Evolutionary conservation across 2,329 filamentous ascomycete genomes (phyloP), one percentile per base, ranked within the genome.

Genomic region (Microcyclosporella mali): DNA sequence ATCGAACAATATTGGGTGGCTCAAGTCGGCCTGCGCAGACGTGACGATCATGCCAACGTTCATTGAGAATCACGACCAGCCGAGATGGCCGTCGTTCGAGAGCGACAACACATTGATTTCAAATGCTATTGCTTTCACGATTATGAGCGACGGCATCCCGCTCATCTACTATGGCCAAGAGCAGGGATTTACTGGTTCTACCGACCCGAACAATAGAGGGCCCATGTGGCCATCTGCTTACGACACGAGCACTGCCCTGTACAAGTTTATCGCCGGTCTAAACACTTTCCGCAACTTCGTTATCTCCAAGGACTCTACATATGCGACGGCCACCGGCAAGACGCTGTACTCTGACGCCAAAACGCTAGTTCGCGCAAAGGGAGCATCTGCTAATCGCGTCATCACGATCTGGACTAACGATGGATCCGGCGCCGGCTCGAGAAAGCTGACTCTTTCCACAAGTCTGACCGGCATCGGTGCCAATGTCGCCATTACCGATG

Each of bases 81-180:
- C 64, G 7, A 62, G 66, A 33, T 65, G 67, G 42, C 57, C 64
- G 1, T 70, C 63, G 48, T 59, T 68, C 45, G 78, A 72, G 41
- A 59, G 64, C 7, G 78, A 82, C 53, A 56, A 69, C 2, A 60
- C 72, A 47, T 68, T 80, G 3, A 72, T 77, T 33, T 75, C 77
- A 57, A 83, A 83, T 51, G 70, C 73, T 2, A 67, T 82, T 29
- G 70, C 76, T 0, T 81, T 78, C 48, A 73, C 72, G 10, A 70
- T 83, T 8, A 70, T 83, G 12, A 66, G 66, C 2, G 69, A 79
- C 40, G 79, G 79, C 12, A 75, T 82, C 31, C 78, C 79, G 0
- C 76, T 81, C 40, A 68, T 82, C 19, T 83, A 82, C 60, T 73
- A 80, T 48, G 79, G 79, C 18, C 75, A 78, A 47, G 79, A 83